Conservation (phyloP, 805 yeast genomes). For the Yarrowia sp. region DNA sequence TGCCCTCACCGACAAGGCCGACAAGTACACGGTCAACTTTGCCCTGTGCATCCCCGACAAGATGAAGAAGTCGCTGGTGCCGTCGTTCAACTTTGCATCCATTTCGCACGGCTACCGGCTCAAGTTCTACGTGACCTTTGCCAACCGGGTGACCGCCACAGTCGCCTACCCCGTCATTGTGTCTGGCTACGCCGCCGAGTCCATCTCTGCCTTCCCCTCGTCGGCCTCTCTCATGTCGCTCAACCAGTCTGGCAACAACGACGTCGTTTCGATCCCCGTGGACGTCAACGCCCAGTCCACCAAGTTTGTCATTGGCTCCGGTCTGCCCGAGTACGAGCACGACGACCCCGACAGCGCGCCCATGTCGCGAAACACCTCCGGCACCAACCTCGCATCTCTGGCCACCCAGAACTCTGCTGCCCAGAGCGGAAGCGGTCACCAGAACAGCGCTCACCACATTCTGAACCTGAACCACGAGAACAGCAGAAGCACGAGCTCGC, state of each 20-base stretch:
- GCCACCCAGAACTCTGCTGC: conserved; percentile 26
- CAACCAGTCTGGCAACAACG: conserved; percentile 1
- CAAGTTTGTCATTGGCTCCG: conserved; percentile 35
- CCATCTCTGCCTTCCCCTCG: conserved; percentile 36
- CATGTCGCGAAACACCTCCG: conserved; percentile 35
- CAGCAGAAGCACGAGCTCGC: conserved; percentile 36
- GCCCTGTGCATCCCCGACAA: conserved; percentile 36
- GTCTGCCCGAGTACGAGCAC: conserved; percentile 37
- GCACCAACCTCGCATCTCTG: conserved; percentile 33
- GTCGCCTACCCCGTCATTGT: conserved; percentile 34
- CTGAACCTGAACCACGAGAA: conserved; percentile 35
- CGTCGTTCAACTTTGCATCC: conserved; percentile 37
- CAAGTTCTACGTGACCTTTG: conserved; percentile 34
- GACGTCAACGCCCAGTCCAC: conserved; percentile 37
- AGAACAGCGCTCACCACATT: conserved; percentile 23
- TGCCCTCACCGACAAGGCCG: conserved; percentile 16
- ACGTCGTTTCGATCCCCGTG: conserved; percentile 19
- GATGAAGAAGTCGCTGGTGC: conserved; percentile 36
- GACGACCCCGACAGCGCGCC: conserved; percentile 34
- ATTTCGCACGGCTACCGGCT: conserved; percentile 34
- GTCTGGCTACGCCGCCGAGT: conserved; percentile 34
- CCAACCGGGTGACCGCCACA: conserved; percentile 28
- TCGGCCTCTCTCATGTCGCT: conserved; percentile 29
- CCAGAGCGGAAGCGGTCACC: conserved; percentile 20
- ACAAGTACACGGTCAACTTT: conserved; percentile 33